Evolutionary conservation across 202 grass and related monocot species (phyloP), one percentile per base, ranked within the genome.

Genomic region (Brachypodium distachyon): DNA sequence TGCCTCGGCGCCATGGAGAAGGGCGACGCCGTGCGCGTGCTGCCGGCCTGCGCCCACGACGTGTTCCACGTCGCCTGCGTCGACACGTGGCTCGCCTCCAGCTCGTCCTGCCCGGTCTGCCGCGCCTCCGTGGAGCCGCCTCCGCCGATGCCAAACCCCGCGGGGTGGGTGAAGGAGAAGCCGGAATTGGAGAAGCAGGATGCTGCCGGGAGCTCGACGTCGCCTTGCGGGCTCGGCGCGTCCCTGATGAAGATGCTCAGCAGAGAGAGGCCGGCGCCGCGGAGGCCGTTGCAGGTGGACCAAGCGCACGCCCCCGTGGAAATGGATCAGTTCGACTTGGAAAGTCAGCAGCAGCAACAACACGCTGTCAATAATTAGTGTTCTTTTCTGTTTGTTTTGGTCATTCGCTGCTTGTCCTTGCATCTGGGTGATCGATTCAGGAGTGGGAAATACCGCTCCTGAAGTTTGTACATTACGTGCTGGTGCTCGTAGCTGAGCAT

Each of bases 1-100:
- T 94, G 91, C 75, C 79, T 94, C 76, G 78, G 88, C 85, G 66
- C 67, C 34, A 54, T 86, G 47, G 33, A 67, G 54, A 79, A 83
- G 6, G 91, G 79, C 18, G 91, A 94, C 14, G 60, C 53, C 11
- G 85, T 84, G 59, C 61, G 88, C 47, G 33, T 57, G 67, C 76
- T 94, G 61, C 91, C 91, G 2, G 56, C 58, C 39, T 94, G 91
- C 82, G 37, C 49, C 3, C 88, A 94, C 72, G 73, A 94, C 72
- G 73, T 84, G 12, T 90, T 94, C 85, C 88, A 94, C 76, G 88
- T 88, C 34, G n/a, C 23, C 29, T 94, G 91, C 80, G 7, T 94
- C 60, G 91, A 90, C 76, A 74, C 33, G 13, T 94, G 91, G 91
- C 67, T 94, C 65, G 73, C 65, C 2, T 88, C 87, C 1, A 90